Evolutionary conservation across 176 grass and related monocot genomes (phyloP).

Genomic region (Thalia dealbata): DNA sequence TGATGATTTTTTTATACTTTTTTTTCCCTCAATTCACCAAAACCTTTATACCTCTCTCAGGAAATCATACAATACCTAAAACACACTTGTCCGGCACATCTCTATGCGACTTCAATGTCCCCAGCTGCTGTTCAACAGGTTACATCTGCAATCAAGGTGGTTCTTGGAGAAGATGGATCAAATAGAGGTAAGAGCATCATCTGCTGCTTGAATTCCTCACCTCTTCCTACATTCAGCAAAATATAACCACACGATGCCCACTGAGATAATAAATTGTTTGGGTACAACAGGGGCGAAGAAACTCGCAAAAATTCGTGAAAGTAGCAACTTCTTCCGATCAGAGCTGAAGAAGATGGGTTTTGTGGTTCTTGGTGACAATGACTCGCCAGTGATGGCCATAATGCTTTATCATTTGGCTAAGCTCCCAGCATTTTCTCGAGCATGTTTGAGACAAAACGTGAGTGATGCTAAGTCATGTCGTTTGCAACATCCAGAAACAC

Average conservation of each 20-base stretch:
- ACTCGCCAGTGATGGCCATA: slow-evolving; percentile 8
- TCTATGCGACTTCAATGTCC: slow-evolving; percentile 7
- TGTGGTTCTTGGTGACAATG: slow-evolving; percentile 9
- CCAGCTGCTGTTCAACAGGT: slow-evolving; percentile 4
- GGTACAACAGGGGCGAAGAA: not conserved
- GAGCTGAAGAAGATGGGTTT: slow-evolving; percentile 10
- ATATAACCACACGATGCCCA: not conserved
- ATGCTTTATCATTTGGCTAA: slow-evolving; percentile 7
- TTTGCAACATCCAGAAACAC: not conserved
- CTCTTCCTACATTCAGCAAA: not conserved
- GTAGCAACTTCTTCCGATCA: not conserved
- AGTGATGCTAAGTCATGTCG: not conserved
- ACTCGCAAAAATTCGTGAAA: not conserved
- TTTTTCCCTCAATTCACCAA: not conserved
- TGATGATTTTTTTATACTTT: not conserved
- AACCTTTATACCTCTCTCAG: not conserved
- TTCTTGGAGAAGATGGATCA: not conserved
- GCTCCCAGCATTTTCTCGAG: slow-evolving; percentile 2
- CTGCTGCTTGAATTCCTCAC: not conserved
- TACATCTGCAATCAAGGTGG: slow-evolving; percentile 4
- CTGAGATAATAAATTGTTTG: not conserved
- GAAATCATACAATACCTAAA: slow-evolving; percentile 8
- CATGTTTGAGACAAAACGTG: slow-evolving; percentile 5
- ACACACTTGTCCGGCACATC: slow-evolving; percentile 1
- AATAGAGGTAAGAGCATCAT: not conserved